These are phyloP conservation scores for Hypoxylon rickii DNA, from an alignment of 495 filamentous ascomycete genomes.

Conservation along the genomic window DNA sequence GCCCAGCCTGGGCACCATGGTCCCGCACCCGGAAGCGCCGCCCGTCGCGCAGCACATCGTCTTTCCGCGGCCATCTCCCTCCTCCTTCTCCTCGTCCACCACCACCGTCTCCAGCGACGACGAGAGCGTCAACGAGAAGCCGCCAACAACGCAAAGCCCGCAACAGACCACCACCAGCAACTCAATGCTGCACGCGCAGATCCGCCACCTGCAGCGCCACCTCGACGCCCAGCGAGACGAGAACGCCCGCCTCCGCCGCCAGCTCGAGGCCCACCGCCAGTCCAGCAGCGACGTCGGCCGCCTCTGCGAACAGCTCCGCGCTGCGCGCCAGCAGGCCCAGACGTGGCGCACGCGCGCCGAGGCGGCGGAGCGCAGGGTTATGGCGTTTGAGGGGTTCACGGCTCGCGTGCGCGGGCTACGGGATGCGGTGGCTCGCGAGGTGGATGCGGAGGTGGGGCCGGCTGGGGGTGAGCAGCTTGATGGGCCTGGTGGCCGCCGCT, in stretches of 20 bases:
- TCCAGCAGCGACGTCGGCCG: constrained; percentile 47
- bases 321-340: constrained; percentile 47
- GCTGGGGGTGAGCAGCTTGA: constrained; percentile 8
- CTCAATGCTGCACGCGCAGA: constrained; percentile 49
- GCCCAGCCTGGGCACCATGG: constrained; percentile 35
- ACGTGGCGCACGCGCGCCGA: constrained; percentile 57
- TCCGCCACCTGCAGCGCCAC: constrained; percentile 50
- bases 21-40: constrained; percentile 32
- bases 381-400: constrained; percentile 41
- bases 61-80: constrained; percentile 23
- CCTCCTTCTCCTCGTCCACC: background rate
- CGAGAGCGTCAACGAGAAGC: constrained; percentile 7
- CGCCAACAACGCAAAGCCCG: constrained; percentile 9
- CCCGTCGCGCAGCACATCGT: constrained; percentile 35
- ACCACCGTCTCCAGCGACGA: constrained; percentile 11
- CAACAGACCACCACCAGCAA: constrained; percentile 37
- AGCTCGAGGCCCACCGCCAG: constrained; percentile 45
- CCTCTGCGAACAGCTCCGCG: constrained; percentile 49
- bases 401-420: constrained; percentile 34
- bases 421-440: constrained; percentile 3
- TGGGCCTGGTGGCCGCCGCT: background rate
- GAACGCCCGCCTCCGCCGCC: constrained; percentile 43
- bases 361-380: constrained; percentile 52
- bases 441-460: background rate
- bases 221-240: constrained; percentile 48